These are phyloP conservation scores for Asterophora parasitica DNA, from an alignment of 768 basidiomycete species.

Conservation along the genomic window DNA sequence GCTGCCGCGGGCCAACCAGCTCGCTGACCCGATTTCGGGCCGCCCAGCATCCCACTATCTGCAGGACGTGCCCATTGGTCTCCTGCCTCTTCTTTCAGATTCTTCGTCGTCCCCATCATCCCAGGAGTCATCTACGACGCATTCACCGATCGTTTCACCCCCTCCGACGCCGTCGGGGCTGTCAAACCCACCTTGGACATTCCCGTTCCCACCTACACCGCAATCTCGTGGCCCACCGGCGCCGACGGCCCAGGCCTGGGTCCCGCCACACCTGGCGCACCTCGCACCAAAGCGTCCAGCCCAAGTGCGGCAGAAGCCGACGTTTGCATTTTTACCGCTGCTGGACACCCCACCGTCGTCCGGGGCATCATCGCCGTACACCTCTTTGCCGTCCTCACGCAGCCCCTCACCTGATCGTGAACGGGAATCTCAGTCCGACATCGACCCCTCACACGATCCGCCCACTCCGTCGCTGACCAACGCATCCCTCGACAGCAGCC, in stretches of 20 bases:
- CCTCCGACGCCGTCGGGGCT: constrained; percentile 8
- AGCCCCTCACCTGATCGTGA: constrained; percentile 16
- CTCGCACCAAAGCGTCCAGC: constrained; percentile 20
- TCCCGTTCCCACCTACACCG: constrained; percentile 9
- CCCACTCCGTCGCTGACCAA: constrained; percentile 33
- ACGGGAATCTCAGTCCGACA: constrained; percentile 19
- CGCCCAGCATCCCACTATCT: constrained; percentile 37
- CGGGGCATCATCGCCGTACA: constrained; percentile 15
- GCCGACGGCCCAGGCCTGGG: constrained; percentile 5
- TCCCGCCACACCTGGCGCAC: constrained; percentile 27
- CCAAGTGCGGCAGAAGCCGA: constrained; percentile 22
- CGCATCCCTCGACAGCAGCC: constrained; percentile 34
- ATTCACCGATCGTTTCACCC: constrained; percentile 10
- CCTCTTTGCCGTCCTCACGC: constrained; percentile 14
- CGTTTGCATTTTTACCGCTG: constrained; percentile 33
- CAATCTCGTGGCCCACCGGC: constrained; percentile 5
- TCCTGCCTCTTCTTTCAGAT: constrained; percentile 50
- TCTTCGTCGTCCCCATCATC: not conserved
- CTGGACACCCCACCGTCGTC: constrained; percentile 28
- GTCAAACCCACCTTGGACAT: constrained; percentile 6
- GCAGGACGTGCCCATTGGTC: constrained; percentile 55
- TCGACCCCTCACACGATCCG: constrained; percentile 27
- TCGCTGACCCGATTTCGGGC: constrained; percentile 36
- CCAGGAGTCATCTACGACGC: not conserved
- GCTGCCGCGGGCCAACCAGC: constrained; percentile 54